Conservation (phyloP, 2,329 filamentous ascomycete species). For the Calonectria leucothoes region DNA sequence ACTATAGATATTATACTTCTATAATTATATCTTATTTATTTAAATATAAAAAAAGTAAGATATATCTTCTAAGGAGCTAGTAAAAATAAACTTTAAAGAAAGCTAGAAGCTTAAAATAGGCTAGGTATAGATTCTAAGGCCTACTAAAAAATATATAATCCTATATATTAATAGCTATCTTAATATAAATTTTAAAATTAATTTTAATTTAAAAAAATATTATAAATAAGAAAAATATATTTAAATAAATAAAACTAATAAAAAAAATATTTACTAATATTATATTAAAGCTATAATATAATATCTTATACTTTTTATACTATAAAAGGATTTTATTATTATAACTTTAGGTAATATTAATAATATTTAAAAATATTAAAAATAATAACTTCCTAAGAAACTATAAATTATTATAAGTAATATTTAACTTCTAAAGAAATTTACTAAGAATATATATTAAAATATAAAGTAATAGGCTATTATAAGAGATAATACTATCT, state of each 20-base stretch:
- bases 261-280: not conserved
- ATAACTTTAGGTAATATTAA: not conserved
- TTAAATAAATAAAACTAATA: not conserved
- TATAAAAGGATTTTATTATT: not conserved
- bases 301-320: not conserved
- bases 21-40: constrained; percentile 4
- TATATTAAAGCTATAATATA: not conserved
- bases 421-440: constrained; percentile 12
- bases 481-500: not conserved
- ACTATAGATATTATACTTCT: not conserved
- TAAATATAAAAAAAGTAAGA: not conserved
- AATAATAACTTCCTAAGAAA: not conserved
- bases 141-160: not conserved
- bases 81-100: constrained; percentile 10
- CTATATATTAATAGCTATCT: constrained; percentile 6
- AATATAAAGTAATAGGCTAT: constrained; percentile 6
- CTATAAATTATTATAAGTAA: not conserved
- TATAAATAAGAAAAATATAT: not conserved
- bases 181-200: constrained; percentile 6
- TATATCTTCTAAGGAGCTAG: not conserved
- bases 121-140: constrained; percentile 6
- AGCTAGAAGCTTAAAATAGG: not conserved
- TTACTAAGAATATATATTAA: constrained; percentile 1
- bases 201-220: not conserved
- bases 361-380: not conserved